Evolutionary conservation across 1,284 basidiomycete species (phyloP), one percentile per base, ranked within the genome.

Genomic region (Leccinum solheimii): DNA sequence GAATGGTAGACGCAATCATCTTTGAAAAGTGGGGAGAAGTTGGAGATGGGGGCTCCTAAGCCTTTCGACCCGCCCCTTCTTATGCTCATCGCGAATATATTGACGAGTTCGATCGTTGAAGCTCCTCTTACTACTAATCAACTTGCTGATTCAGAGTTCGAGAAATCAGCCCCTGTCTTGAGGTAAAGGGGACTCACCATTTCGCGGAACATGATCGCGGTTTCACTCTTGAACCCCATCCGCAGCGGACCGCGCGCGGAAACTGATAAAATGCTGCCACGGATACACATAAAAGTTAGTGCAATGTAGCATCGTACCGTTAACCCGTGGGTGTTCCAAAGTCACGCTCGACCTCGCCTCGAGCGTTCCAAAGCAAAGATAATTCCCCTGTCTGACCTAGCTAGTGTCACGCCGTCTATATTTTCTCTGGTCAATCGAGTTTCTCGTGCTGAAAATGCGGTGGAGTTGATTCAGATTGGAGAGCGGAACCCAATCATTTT

Each of bases 1-100:
- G 56, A 14, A 74, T 19, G 9, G 56, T 64, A 10, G 69, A 57
- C 2, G 60, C 56, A 34, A 75, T 36, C 73, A 70, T 71, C 7
- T 5, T 26, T 4, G 5, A 0, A 30, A 30, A 6, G 40, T n/a
- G 40, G 48, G 21, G 23, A 13, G 4, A 26, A 49, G 0, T 3
- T 14, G 9, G 48, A 8, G 49, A n/a, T 50, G 23, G 5, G 11
- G 2, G 3, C 1, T 9, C 8, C 1, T 36, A 7, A 10, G 1
- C 13, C 19, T 6, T 13, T 13, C 13, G 5, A 40, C 3, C 23
- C 26, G 14, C 54, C n/a, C 13, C 21, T 61, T 66, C 60, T 71
- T 70, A 72, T 70, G 52, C 40, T 2, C 32, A 10, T 58, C 16
- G 13, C 13, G n/a, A 65, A 8, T 64, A 0, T 45, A 69, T 69